Evolutionary conservation across 768 basidiomycete species (phyloP).

Genomic region (Imleria badia): DNA sequence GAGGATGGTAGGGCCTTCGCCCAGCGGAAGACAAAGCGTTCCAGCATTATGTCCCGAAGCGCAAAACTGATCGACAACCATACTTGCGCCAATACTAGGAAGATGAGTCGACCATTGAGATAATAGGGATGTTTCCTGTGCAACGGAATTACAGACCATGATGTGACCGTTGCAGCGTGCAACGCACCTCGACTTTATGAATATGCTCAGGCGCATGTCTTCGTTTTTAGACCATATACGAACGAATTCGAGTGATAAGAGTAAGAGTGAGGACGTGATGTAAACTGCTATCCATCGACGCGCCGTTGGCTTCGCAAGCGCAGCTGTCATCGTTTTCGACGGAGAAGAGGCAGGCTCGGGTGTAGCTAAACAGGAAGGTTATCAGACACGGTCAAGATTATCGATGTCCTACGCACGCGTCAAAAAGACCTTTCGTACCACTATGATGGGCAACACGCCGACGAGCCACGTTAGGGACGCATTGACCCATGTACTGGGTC

Average conservation of each 20-base stretch:
- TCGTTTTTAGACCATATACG: conserved; percentile 26
- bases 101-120: conserved; percentile 66
- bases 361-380: conserved; percentile 35
- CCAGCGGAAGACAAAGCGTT: conserved; percentile 57
- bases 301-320: conserved; percentile 48
- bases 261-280: conserved; percentile 42
- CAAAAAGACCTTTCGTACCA: conserved; percentile 58
- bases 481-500: conserved; percentile 43
- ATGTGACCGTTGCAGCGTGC: neutral
- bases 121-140: conserved; percentile 74
- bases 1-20: conserved; percentile 13
- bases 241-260: conserved; percentile 46
- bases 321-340: conserved; percentile 43
- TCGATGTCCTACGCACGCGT: conserved; percentile 47
- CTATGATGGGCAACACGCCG: conserved; percentile 54
- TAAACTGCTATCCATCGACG: conserved; percentile 47
- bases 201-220: conserved; percentile 50
- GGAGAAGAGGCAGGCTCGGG: conserved; percentile 54
- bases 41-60: conserved; percentile 59
- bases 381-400: neutral
- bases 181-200: conserved; percentile 66
- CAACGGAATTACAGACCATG: neutral
- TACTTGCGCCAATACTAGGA: conserved; percentile 55
- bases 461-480: conserved; percentile 47
- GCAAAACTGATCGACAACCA: conserved; percentile 46